phyloP scores from a whole-genome alignment of 371 early-diverging fungal species.

The Chytridium lagenaria region DNA sequence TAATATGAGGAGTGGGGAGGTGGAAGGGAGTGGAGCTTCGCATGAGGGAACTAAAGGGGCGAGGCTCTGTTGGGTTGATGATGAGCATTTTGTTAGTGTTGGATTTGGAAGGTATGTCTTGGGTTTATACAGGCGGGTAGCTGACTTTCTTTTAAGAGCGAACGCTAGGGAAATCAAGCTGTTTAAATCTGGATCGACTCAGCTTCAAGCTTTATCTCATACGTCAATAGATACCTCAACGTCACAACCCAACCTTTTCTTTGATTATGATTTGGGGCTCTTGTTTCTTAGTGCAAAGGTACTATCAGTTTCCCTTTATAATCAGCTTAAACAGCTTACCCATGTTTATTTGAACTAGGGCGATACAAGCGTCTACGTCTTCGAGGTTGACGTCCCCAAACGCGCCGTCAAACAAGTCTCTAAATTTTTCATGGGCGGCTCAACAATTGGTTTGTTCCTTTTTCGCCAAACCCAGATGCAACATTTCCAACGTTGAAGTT shows the following conservation, averaged over 20 bases:
- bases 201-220: slow-evolving; percentile 52
- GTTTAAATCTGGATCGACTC: slow-evolving; percentile 48
- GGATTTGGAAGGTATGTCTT: slow-evolving; percentile 69
- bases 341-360: slow-evolving; percentile 50
- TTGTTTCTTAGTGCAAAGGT: slow-evolving; percentile 36
- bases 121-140: background rate
- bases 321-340: background rate
- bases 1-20: slow-evolving; percentile 64
- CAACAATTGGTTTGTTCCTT: slow-evolving; percentile 45
- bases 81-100: slow-evolving; percentile 63
- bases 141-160: slow-evolving; percentile 28
- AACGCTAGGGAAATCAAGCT: slow-evolving; percentile 73
- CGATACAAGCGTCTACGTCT: slow-evolving; percentile 39
- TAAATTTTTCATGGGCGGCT: background rate
- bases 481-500: slow-evolving; percentile 72
- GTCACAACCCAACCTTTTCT: slow-evolving; percentile 70
- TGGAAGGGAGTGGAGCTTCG: slow-evolving; percentile 60
- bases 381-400: slow-evolving; percentile 2
- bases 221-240: slow-evolving; percentile 75
- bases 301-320: background rate
- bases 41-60: slow-evolving; percentile 76
- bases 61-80: slow-evolving; percentile 73
- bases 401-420: background rate
- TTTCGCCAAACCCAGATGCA: slow-evolving; percentile 67
- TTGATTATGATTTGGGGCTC: slow-evolving; percentile 70